Base-by-base conservation (phyloP, 1,284 basidiomycete genomes). In the Puccinia hordei region DNA sequence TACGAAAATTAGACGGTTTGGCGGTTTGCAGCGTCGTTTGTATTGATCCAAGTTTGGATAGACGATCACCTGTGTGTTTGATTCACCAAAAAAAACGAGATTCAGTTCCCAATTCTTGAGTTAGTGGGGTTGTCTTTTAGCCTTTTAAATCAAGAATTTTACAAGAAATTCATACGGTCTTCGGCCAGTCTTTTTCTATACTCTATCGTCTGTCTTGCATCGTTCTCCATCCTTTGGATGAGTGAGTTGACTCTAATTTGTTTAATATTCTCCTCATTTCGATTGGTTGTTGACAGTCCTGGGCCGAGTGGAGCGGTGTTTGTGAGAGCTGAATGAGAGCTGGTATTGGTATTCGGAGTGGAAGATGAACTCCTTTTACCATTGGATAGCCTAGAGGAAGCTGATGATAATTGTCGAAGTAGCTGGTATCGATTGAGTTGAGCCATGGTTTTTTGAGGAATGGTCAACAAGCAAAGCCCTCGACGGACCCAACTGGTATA, bases 21-120 rank as follows among this genome's bases (percentile, higher is more conserved):
- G 89, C 95, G 41, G 90, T 88, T 81, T 89, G 92, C 30, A 90
- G 87, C 24, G 90, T 88, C 46, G 88, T 91, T 86, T 92, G 91
- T 0, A 90, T 90, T 35, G 94, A 95, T 41, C 94, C 94, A 84
- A 93, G 90, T 74, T 89, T 85, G 57, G 88, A 88, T 81, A 94
- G 89, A 41, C 89, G 86, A 81, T 91, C 88, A 82, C 91, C 92
- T 93, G 82, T 57, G 0, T 15, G 22, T 53, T n/a, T n/a, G n/a
- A n/a, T n/a, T n/a, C n/a, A n/a, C 15, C 41, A 71, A 71, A 49
- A 49, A 49, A 44, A 19, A 51, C 49, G 17, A 19, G 59, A 61
- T 61, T n/a, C 38, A 68, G 9, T 44, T 49, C 38, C 41, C n/a
- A 44, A 35, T 61, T 10, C 13, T 61, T 4, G 41, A 13, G 13